Percentiles rank a stretch among this genome's conserved stretches.
Evolutionary conservation across 176 grass and related monocot species (phyloP).

Genomic region (Saccharum officinarum): DNA sequence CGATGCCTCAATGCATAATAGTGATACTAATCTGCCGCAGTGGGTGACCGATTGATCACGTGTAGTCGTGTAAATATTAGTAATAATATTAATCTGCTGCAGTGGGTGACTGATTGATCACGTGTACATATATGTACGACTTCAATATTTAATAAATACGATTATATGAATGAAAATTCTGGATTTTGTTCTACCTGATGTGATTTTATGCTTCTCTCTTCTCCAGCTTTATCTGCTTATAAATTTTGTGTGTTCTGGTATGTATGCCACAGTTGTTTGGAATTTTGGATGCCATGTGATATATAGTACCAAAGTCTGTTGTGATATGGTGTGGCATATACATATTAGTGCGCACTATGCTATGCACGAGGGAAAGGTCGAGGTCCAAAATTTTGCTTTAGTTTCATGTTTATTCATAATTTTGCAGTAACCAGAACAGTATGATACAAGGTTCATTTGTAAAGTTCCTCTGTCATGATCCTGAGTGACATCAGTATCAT

Average conservation of each 20-base stretch:
- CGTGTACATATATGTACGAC: neutral
- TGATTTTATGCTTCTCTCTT: neutral
- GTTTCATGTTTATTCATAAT: neutral
- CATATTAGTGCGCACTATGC: neutral
- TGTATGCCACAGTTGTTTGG: neutral
- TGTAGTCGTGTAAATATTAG: neutral
- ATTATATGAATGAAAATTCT: neutral
- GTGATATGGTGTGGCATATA: neutral
- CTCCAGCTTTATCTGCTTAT: neutral
- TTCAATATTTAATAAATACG: too few species aligned
- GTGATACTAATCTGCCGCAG: constrained; percentile 13
- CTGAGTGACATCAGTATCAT: neutral
- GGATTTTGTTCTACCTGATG: neutral
- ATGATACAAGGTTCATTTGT: neutral
- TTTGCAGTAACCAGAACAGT: neutral
- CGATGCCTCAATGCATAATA: neutral
- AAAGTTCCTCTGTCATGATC: neutral
- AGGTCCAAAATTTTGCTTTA: neutral
- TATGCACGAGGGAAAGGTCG: neutral
- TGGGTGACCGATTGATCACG: neutral
- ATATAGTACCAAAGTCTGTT: neutral
- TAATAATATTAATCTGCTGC: neutral
- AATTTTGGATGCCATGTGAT: neutral
- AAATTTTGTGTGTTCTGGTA: neutral
- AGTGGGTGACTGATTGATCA: neutral